These are phyloP conservation scores for Schwanniomyces vanrijiae DNA, from an alignment of 805 yeast species.

Conservation along the genomic window DNA sequence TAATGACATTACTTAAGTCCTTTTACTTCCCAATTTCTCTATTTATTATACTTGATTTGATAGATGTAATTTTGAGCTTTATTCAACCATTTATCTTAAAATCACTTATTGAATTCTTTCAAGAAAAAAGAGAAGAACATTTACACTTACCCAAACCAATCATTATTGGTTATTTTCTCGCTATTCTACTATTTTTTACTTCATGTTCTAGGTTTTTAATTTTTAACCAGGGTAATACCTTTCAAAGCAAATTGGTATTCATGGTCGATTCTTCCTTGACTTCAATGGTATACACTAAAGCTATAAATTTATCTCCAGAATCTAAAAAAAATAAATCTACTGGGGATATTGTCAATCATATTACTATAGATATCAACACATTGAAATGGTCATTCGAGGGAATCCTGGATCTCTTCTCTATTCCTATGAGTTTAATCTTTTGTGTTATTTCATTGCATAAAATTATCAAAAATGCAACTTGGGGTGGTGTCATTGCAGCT, in stretches of 20 bases:
- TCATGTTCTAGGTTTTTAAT: conserved; percentile 21
- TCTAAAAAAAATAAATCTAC: conserved; percentile 29
- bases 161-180: conserved; percentile 26
- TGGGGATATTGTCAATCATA: conserved; percentile 34
- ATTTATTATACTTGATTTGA: neutral
- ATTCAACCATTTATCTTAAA: conserved; percentile 28
- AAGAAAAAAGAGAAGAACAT: conserved; percentile 9
- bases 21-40: neutral
- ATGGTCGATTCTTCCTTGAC: conserved; percentile 20
- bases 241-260: conserved; percentile 11
- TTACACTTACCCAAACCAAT: conserved; percentile 9
- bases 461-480: conserved; percentile 32
- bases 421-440: conserved; percentile 23
- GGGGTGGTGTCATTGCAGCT: conserved; percentile 35
- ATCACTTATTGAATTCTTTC: conserved; percentile 26
- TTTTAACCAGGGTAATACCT: conserved; percentile 19
- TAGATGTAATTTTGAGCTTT: neutral
- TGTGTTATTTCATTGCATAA: conserved; percentile 32
- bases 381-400: conserved; percentile 14
- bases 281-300: conserved; percentile 26
- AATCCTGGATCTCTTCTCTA: conserved; percentile 19
- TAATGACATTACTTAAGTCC: neutral
- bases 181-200: conserved; percentile 22
- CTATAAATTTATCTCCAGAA: conserved; percentile 29
- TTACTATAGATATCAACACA: conserved; percentile 27